A percentile compares a stretch with the other conserved stretches of the same genome.
phyloP scores from a whole-genome alignment of 2,329 filamentous ascomycete genomes.

The Cordyceps pruinosa region DNA sequence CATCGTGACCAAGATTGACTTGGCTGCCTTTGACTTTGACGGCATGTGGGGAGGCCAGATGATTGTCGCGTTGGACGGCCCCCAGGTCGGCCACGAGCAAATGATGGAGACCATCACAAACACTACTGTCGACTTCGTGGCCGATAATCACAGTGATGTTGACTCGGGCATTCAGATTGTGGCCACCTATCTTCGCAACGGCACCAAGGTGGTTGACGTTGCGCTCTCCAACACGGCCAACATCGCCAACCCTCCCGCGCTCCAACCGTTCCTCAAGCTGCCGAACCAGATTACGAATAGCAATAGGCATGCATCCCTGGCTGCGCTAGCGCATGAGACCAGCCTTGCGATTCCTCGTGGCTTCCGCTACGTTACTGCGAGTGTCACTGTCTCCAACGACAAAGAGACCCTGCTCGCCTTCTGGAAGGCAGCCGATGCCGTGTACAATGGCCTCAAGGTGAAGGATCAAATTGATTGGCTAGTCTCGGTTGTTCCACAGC shows the following conservation, averaged over 20 bases:
- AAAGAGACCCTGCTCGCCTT: constrained; percentile 11
- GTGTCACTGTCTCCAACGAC: constrained; percentile 14
- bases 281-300: constrained; percentile 12
- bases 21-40: constrained; percentile 18
- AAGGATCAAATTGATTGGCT: constrained; percentile 16
- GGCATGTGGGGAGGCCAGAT: constrained; percentile 14
- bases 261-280: constrained; percentile 12
- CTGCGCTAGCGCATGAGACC: constrained; percentile 12
- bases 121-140: constrained; percentile 8
- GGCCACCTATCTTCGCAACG: constrained; percentile 10
- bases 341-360: constrained; percentile 13
- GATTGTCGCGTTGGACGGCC: constrained; percentile 4
- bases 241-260: constrained; percentile 9
- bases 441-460: constrained; percentile 12
- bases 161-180: constrained; percentile 11
- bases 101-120: constrained; percentile 8
- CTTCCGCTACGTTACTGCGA: constrained; percentile 16
- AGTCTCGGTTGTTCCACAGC: constrained; percentile 14
- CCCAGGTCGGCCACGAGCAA: not conserved
- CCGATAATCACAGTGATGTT: constrained; percentile 8
- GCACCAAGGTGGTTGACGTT: constrained; percentile 6
- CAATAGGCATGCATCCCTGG: constrained; percentile 10
- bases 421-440: constrained; percentile 9
- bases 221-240: constrained; percentile 11
- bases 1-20: constrained; percentile 28